These are phyloP conservation scores for Royoungia palumana DNA, from an alignment of 768 basidiomycete species.

Conservation along the genomic window DNA sequence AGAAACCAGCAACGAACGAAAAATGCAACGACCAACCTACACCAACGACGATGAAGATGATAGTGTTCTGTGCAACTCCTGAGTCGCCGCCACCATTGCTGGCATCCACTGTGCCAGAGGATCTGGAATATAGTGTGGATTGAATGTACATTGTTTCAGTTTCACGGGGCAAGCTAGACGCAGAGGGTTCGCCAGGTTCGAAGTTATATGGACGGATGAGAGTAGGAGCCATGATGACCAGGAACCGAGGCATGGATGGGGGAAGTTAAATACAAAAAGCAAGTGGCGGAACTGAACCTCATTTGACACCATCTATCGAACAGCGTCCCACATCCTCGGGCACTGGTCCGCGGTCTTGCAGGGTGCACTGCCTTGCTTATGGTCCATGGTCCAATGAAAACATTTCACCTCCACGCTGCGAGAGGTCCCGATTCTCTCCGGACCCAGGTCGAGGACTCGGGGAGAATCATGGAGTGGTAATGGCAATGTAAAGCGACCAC, in stretches of 20 bases:
- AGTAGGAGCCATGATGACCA: constrained; percentile 10
- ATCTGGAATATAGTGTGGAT: constrained; percentile 9
- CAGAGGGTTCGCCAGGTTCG: not conserved
- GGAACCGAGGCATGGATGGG: not conserved
- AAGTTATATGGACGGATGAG: constrained; percentile 1
- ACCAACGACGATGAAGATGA: constrained; percentile 23
- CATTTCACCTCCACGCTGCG: constrained; percentile 15
- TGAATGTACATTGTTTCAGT: constrained; percentile 3
- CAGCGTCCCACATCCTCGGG: not conserved
- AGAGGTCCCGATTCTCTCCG: constrained; percentile 13
- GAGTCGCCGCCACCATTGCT: not conserved
- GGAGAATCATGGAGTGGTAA: constrained; percentile 12
- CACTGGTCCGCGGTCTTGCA: constrained; percentile 1
- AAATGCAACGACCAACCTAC: constrained; percentile 22
- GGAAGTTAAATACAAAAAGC: constrained; percentile 16
- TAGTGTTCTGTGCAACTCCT: constrained; percentile 13
- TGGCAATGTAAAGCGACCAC: constrained; percentile 23
- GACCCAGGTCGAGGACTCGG: constrained; percentile 8
- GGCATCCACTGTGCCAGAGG: not conserved
- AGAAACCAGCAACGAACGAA: not conserved
- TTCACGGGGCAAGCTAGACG: not conserved
- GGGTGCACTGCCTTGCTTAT: constrained; percentile 14
- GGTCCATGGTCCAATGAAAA: constrained; percentile 16
- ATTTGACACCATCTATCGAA: constrained; percentile 5
- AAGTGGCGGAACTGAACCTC: constrained; percentile 8